Conservation (phyloP, 768 basidiomycete genomes). For the Tulasnella sp. region DNA sequence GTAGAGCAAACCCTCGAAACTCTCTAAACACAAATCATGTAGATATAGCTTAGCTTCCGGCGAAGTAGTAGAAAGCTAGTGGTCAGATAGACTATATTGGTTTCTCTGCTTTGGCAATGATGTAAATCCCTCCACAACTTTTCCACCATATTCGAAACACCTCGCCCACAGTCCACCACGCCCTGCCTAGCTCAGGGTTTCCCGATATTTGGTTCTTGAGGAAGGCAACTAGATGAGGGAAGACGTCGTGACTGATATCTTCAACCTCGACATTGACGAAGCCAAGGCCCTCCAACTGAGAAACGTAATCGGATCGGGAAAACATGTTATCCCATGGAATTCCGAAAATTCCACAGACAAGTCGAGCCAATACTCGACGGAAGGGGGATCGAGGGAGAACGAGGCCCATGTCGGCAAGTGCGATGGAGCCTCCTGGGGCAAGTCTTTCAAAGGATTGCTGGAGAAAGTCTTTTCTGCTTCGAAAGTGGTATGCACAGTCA, state of each 20-base stretch:
- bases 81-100: neutral
- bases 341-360: slow-evolving; percentile 26
- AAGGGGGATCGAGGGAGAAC: neutral
- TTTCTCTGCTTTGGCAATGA: slow-evolving; percentile 11
- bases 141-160: slow-evolving; percentile 12
- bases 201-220: slow-evolving; percentile 25
- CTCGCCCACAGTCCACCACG: slow-evolving; percentile 35
- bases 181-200: slow-evolving; percentile 22
- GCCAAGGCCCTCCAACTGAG: slow-evolving; percentile 37
- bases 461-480: slow-evolving; percentile 41
- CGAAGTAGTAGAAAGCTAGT: no score
- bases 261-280: slow-evolving; percentile 42
- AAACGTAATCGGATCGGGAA: slow-evolving; percentile 34
- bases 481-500: slow-evolving; percentile 62
- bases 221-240: slow-evolving; percentile 45
- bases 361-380: slow-evolving; percentile 15
- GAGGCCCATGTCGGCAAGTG: slow-evolving; percentile 54
- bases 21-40: no score
- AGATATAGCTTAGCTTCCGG: no score
- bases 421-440: slow-evolving; percentile 39
- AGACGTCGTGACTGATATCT: slow-evolving; percentile 46
- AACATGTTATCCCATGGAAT: slow-evolving; percentile 43
- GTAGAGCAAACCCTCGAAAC: no score
- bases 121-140: slow-evolving; percentile 14
- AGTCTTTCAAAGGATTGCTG: slow-evolving; percentile 38